Evolutionary conservation across 495 filamentous ascomycete genomes (phyloP), one percentile per base, ranked within the genome.

Genomic region (Talaromyces borbonicus): DNA sequence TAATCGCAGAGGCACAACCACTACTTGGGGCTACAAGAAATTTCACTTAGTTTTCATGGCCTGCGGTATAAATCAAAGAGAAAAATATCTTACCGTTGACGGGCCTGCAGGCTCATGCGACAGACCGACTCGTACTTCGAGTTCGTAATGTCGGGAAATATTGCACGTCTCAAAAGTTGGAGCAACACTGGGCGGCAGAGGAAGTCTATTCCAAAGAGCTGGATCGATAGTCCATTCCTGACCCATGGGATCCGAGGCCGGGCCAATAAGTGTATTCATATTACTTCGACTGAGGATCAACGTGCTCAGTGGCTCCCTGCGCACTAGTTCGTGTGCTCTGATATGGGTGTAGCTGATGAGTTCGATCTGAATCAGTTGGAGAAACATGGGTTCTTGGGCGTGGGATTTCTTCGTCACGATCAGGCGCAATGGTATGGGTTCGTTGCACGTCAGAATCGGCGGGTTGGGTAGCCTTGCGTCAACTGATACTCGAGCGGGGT

Each of bases 81-180:
- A 37, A 4, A n/a, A n/a, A n/a, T n/a, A n/a, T 52, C 61, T 9
- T 70, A 83, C 80, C 60, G 77, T 74, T 42, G 74, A 64, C 14
- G 63, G 64, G 22, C 63, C 67, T 18, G 59, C 39, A 25, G 60
- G 63, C 12, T 78, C 75, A 55, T 75, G 80, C 9, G 75, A 74
- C 20, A 98, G 58, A 0, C 89, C 89, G 12, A 95, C 62, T 42
- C 78, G 77, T 26, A 95, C 67, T 56, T 95, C 87, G 32, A 98
- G 65, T 52, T 85, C 83, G 56, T 98, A 98, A 19, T 57, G 69
- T 32, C 90, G 78, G 41, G 71, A 69, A 41, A 98, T 78, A 59
- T 97, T 97, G 57, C 92, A 98, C 15, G 89, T 90, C 36, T 78
- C 67, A 56, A 98, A 98, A 4, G 77, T 78, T 0, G 92, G 92